Conservation (phyloP, 1,139 yeast genomes). For the Keqinozyma sinolaborantium region DNA sequence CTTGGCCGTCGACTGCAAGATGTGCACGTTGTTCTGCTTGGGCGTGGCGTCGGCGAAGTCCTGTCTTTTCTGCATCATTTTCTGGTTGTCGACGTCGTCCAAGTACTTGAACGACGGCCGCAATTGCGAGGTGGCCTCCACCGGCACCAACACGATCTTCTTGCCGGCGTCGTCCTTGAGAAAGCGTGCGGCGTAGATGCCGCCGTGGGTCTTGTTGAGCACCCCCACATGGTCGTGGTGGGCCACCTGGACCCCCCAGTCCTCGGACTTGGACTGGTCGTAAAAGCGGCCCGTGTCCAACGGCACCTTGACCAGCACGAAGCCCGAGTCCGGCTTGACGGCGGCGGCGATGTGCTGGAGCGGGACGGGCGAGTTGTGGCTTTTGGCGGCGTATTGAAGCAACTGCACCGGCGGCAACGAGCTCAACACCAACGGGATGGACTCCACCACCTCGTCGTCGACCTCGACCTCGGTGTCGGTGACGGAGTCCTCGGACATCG, state of each 20-base stretch:
- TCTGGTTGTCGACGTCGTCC: constrained; percentile 44
- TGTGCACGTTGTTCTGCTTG: constrained; percentile 38
- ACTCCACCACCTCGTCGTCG: constrained; percentile 36
- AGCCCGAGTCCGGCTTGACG: constrained; percentile 56
- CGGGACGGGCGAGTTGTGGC: constrained; percentile 39
- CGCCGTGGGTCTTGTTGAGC: constrained; percentile 52
- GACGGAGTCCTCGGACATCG: not conserved
- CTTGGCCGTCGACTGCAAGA: constrained; percentile 41
- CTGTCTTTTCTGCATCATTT: constrained; percentile 21
- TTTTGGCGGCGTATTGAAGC: constrained; percentile 73
- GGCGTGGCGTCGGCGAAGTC: constrained; percentile 17
- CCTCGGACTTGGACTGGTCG: constrained; percentile 58
- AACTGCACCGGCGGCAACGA: constrained; percentile 30
- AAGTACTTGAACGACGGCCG: constrained; percentile 80
- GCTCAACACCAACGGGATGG: constrained; percentile 59
- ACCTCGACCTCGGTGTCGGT: not conserved
- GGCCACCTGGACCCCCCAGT: constrained; percentile 57
- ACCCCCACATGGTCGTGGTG: constrained; percentile 72
- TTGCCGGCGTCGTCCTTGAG: constrained; percentile 17
- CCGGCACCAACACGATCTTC: constrained; percentile 61
- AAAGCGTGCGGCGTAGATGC: constrained; percentile 36
- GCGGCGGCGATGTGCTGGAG: constrained; percentile 38
- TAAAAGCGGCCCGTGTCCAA: constrained; percentile 61
- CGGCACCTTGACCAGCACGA: constrained; percentile 69
- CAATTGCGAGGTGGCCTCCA: constrained; percentile 69